Evolutionary conservation across 1,139 yeast genomes (phyloP), one percentile per base, ranked within the genome.

Genomic region (Geotrichum klebahnii): DNA sequence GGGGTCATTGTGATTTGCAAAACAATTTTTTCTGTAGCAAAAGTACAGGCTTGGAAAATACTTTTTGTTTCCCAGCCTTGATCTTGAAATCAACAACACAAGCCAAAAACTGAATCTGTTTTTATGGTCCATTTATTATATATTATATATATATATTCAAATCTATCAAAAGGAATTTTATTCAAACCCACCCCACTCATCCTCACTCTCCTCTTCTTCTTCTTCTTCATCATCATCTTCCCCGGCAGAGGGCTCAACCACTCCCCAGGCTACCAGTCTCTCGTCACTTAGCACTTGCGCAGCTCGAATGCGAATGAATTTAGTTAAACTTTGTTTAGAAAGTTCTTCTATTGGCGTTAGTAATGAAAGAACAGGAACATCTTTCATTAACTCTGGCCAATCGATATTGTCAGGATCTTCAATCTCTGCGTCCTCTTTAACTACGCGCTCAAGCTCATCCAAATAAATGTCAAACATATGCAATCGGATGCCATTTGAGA

Each of bases 381-480:
- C 64, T 1, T 67, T 67, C 20, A 75, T 70, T 36, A 73, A 67
- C 32, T 60, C 62, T 16, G 57, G 52, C 43, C 58, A 56, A 9
- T 53, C 57, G 19, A 55, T 52, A 37, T 58, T 24, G 35, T 57
- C 58, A 8, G 22, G 29, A 43, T 61, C 58, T 19, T 57, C 53
- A 5, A 46, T 51, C 17, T 51, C 59, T 3, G 57, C 62, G 2
- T 53, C 69, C 24, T 72, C 78, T 54, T 79, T 78, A 51, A 84
- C 65, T 8, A 83, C 78, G 55, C 76, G 75, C 61, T 84, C 95
- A 57, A 92, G 71, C 67, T 92, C 98, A 61, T 90, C 97, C 41
- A 86, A 67, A 63, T 79, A 82, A 16, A 92, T 80, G 69, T 92
- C 98, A 57, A 86, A 77, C 49, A 92, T 69, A 69, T 92, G 98